phyloP scores from a whole-genome alignment of 352 stramenopile genomes.

The Peronospora belbahrii region DNA sequence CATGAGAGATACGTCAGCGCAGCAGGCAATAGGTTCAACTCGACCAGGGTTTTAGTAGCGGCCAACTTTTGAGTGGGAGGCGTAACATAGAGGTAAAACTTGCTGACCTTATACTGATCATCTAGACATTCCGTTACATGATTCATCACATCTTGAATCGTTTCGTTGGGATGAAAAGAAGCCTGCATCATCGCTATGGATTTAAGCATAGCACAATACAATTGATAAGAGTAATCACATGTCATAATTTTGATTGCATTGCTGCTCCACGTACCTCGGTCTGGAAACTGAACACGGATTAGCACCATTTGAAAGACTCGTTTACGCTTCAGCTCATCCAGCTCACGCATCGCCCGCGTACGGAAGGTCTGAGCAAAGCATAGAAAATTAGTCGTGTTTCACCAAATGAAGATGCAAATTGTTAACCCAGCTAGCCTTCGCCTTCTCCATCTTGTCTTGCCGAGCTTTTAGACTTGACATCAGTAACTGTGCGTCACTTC shows the following conservation, averaged over 20 bases:
- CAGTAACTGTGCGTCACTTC: constrained; percentile 55
- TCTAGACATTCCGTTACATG: constrained; percentile 53
- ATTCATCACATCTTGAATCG: constrained; percentile 54
- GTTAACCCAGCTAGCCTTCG: constrained; percentile 36
- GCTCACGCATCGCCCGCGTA: constrained; percentile 81
- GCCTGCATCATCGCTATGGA: constrained; percentile 65
- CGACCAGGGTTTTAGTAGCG: constrained; percentile 43
- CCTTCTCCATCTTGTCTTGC: constrained; percentile 67
- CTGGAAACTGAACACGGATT: constrained; percentile 77
- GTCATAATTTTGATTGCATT: neutral
- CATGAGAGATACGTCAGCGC: constrained; percentile 74
- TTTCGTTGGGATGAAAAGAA: constrained; percentile 80
- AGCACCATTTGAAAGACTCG: constrained; percentile 69
- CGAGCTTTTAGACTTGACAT: constrained; percentile 71
- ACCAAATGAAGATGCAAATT: neutral
- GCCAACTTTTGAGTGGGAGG: constrained; percentile 63
- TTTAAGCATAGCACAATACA: neutral
- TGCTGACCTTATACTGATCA: constrained; percentile 8
- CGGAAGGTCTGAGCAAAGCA: constrained; percentile 60
- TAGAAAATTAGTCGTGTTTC: constrained; percentile 4
- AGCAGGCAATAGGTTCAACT: constrained; percentile 71
- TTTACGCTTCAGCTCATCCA: constrained; percentile 81
- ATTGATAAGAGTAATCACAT: neutral
- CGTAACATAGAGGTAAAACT: constrained; percentile 77
- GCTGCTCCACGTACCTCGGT: constrained; percentile 45